Conservation (phyloP, 179 eudicot species). For the Patellifolia procumbens region DNA sequence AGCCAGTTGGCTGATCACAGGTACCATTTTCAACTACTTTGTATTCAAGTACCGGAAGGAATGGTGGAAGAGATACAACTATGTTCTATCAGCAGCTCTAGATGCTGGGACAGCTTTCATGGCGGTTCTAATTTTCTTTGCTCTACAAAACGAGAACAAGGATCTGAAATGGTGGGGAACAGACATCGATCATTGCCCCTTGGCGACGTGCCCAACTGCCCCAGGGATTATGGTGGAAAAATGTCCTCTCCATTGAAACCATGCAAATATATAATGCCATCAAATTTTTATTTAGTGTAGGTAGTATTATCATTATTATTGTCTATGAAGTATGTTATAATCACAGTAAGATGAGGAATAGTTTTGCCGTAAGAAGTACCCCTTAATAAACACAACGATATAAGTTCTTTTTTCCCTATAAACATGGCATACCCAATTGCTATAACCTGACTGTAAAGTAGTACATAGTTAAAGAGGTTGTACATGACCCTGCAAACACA, state of each 20-base stretch:
- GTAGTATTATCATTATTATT: constrained; percentile 1
- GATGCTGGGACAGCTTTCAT: constrained; percentile 99
- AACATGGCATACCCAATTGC: neutral
- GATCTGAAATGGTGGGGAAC: constrained; percentile 94
- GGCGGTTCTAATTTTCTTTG: constrained; percentile 84
- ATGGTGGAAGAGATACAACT: constrained; percentile 98
- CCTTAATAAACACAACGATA: constrained; percentile 17
- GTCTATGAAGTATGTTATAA: constrained; percentile 13
- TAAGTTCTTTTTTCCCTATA: neutral
- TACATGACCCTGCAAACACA: neutral
- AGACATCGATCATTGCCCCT: constrained; percentile 81
- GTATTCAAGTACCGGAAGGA: constrained; percentile 76
- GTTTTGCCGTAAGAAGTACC: neutral
- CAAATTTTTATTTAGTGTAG: constrained; percentile 4
- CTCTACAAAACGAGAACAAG: constrained; percentile 73
- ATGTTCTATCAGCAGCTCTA: constrained; percentile 83
- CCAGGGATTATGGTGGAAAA: constrained; percentile 72
- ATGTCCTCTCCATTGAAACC: constrained; percentile 55
- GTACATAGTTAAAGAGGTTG: neutral
- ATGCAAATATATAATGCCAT: constrained; percentile 16
- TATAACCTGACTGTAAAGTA: neutral
- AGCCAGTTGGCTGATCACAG: constrained; percentile 84
- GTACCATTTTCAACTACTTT: constrained; percentile 85
- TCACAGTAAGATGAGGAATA: constrained; percentile 7
- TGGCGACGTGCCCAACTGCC: constrained; percentile 90